phyloP scores from a whole-genome alignment of 208 protist species.

The Leishmania lainsoni region DNA sequence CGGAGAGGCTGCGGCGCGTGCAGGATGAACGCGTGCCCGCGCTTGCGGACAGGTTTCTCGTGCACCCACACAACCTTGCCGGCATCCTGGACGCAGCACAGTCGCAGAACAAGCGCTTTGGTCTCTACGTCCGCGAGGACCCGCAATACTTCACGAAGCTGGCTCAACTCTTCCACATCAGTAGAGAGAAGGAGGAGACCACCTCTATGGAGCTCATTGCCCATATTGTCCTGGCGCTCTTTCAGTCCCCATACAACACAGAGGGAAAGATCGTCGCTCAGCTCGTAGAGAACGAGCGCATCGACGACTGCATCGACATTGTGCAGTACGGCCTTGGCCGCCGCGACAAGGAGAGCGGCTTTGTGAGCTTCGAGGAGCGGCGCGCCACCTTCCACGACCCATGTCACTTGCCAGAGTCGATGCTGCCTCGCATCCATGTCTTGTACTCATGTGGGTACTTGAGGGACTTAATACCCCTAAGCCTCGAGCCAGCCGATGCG shows the following conservation, averaged over 20 bases:
- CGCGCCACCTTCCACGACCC: conserved; percentile 77
- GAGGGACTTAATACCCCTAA: conserved; percentile 75
- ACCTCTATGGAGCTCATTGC: conserved; percentile 45
- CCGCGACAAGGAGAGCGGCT: conserved; percentile 55
- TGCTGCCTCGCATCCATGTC: conserved; percentile 66
- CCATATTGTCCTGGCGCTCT: conserved; percentile 51
- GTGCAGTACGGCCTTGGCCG: conserved; percentile 79
- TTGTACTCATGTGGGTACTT: conserved; percentile 70
- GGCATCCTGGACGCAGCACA: conserved; percentile 52
- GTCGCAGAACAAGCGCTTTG: conserved; percentile 61
- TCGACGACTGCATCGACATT: conserved; percentile 77
- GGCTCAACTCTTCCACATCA: conserved; percentile 48
- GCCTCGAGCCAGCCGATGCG: conserved; percentile 73
- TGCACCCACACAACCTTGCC: conserved; percentile 59
- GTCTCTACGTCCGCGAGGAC: conserved; percentile 54
- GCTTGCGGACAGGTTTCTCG: conserved; percentile 46
- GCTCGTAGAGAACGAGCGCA: conserved; percentile 64
- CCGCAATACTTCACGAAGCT: conserved; percentile 58
- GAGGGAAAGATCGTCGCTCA: conserved; percentile 76
- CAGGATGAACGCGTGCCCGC: conserved; percentile 28
- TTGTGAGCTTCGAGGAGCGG: conserved; percentile 66
- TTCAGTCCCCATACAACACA: conserved; percentile 66
- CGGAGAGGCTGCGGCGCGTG: conserved; percentile 28
- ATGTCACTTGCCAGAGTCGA: conserved; percentile 44
- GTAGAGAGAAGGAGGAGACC: conserved; percentile 35